Evolutionary conservation across 352 stramenopile species (phyloP).

Genomic region (Pythium vanterpoolii): DNA sequence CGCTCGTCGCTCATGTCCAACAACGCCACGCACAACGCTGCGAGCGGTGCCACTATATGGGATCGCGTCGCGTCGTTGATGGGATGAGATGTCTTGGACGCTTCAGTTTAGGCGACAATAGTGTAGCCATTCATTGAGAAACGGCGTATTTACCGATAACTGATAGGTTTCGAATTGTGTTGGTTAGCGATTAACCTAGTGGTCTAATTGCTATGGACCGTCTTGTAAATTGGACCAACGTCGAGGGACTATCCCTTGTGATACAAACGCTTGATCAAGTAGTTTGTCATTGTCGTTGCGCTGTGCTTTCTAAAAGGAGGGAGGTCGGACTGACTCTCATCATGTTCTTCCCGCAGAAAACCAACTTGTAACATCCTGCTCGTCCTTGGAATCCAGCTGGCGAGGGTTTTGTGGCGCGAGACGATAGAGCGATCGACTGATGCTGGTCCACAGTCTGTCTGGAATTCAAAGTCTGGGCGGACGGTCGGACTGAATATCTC

Average conservation of each 20-base stretch:
- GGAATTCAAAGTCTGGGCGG: background rate
- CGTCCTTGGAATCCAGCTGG: conserved; percentile 6
- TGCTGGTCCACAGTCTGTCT: background rate
- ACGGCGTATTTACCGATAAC: conserved; percentile 10
- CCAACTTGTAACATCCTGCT: background rate
- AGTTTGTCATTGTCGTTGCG: background rate
- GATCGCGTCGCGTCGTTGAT: conserved; percentile 25
- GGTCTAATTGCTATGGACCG: too few relatives aligned
- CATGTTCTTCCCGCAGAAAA: background rate
- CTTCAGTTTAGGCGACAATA: too few relatives aligned
- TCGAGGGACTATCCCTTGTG: background rate
- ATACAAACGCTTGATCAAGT: background rate
- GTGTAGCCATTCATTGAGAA: conserved; percentile 12
- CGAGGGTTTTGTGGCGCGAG: background rate
- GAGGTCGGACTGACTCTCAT: conserved; percentile 9
- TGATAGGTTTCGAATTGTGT: too few relatives aligned
- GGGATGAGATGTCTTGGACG: background rate
- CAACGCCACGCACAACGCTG: conserved; percentile 14
- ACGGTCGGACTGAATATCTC: background rate
- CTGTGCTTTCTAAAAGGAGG: conserved; percentile 6
- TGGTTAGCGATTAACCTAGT: too few relatives aligned
- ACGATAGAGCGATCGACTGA: too few relatives aligned
- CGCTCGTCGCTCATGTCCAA: conserved; percentile 23
- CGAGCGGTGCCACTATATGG: conserved; percentile 19
- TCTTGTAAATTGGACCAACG: too few relatives aligned